phyloP scores from a whole-genome alignment of 352 stramenopile species.

The Globisporangium polare region DNA sequence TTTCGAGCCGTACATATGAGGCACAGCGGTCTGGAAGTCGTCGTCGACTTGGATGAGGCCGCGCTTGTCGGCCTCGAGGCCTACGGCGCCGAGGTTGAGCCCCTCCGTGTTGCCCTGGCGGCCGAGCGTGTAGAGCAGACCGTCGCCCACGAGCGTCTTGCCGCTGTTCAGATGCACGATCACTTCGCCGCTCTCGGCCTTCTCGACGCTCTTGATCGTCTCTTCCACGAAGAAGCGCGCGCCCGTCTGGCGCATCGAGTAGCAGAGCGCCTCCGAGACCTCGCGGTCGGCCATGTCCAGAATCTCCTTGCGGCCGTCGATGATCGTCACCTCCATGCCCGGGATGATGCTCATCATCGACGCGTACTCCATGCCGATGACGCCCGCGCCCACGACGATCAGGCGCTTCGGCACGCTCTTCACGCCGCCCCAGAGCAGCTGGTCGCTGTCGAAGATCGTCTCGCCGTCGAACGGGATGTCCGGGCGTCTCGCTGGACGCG shows the following conservation, averaged over 20 bases:
- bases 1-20: constrained; percentile 75
- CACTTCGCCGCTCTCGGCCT: constrained; percentile 57
- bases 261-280: constrained; percentile 81
- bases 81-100: constrained; percentile 75
- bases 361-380: constrained; percentile 92
- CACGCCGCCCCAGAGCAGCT: constrained; percentile 79
- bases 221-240: constrained; percentile 85
- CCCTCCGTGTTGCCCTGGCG: constrained; percentile 87
- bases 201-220: constrained; percentile 73
- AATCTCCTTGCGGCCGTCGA: constrained; percentile 84
- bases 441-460: constrained; percentile 83
- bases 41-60: constrained; percentile 84
- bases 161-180: constrained; percentile 80
- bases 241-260: constrained; percentile 86
- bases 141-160: constrained; percentile 83
- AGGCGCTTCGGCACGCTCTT: constrained; percentile 69
- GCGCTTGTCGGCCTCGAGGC: constrained; percentile 74
- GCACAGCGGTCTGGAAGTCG: constrained; percentile 84
- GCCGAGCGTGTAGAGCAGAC: constrained; percentile 83
- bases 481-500: constrained; percentile 64
- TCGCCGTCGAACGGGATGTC: constrained; percentile 88
- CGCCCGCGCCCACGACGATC: constrained; percentile 80
- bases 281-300: constrained; percentile 89
- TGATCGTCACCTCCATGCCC: constrained; percentile 86
- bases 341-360: constrained; percentile 91